Base-by-base conservation (phyloP, 306 rosid genomes). In the Potentilla sterilis region DNA sequence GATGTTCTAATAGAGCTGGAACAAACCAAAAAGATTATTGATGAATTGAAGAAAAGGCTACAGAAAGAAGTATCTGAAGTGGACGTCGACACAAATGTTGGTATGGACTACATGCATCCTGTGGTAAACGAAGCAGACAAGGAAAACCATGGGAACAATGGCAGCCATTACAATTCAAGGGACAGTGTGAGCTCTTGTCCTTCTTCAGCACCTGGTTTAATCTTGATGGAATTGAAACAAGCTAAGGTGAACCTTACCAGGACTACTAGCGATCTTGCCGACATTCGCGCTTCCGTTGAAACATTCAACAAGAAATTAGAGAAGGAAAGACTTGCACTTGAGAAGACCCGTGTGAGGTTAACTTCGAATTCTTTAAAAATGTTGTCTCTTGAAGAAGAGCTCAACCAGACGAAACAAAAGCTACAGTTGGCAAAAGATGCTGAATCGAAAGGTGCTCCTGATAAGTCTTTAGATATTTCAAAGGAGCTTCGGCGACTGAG, bases 251-350 rank as follows among this genome's bases (percentile, higher is more conserved):
- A 92, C 73, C 90, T 95, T 52, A 87, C 82, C 70, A 81, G 89
- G 80, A 92, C 97, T 18, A 90, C 97, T 3, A 85, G 69, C 44
- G 93, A 90, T 78, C 85, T 95, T 37, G 96, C 97, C 65, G 98
- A 83, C 14, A 90, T 95, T 77, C 91, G 96, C 46, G 83, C 83
- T 61, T 89, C 93, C 28, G 97, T 90, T 48, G 91, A 89, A 57
- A 70, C 72, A 4, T 87, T 87, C 59, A 88, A 88, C 72, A 90
- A 85, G 91, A 95, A 92, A 75, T 61, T 92, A 57, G 91, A 89
- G 86, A 90, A 84, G 69, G 99, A 95, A 82, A 88, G 97, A 55
- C 72, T 72, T 35, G 81, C 87, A 1, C 97, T 95, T 3, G 92
- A 87, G 88, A 92, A 88, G 79, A 90, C 97, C 59, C 92, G 85